Conservation (phyloP, 2,329 filamentous ascomycete genomes). For the Sclerotinia borealis region DNA sequence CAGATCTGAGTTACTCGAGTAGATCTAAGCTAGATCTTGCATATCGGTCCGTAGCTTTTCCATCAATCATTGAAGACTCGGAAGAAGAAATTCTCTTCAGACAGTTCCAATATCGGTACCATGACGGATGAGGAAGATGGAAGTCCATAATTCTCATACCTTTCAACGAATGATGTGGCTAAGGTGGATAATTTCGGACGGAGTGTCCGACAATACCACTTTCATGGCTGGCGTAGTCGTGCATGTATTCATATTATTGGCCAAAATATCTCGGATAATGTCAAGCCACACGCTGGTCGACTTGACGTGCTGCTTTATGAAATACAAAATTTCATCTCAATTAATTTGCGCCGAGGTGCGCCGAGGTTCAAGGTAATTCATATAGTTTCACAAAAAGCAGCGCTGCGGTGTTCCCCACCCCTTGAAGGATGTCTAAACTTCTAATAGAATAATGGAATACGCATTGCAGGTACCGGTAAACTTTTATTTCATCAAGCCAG, state of each 20-base stretch:
- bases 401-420: background rate
- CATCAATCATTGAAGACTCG: background rate
- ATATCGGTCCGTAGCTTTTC: conserved; percentile 3
- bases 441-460: background rate
- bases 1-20: background rate
- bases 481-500: background rate
- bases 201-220: conserved; percentile 7
- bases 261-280: background rate
- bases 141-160: background rate
- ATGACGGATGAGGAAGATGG: background rate
- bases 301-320: conserved; percentile 5
- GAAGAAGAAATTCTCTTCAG: background rate
- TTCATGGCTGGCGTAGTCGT: conserved; percentile 13
- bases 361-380: background rate
- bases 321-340: background rate
- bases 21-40: conserved; percentile 5
- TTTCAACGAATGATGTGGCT: background rate
- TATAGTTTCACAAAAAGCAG: conserved; percentile 8
- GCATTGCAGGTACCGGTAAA: background rate
- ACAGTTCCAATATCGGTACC: background rate
- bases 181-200: conserved; percentile 2
- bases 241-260: conserved; percentile 7
- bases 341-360: background rate
- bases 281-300: conserved; percentile 2
- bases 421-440: background rate